phyloP scores from a whole-genome alignment of 352 stramenopile genomes.

The Hyaloperonospora arabidopsidis region DNA sequence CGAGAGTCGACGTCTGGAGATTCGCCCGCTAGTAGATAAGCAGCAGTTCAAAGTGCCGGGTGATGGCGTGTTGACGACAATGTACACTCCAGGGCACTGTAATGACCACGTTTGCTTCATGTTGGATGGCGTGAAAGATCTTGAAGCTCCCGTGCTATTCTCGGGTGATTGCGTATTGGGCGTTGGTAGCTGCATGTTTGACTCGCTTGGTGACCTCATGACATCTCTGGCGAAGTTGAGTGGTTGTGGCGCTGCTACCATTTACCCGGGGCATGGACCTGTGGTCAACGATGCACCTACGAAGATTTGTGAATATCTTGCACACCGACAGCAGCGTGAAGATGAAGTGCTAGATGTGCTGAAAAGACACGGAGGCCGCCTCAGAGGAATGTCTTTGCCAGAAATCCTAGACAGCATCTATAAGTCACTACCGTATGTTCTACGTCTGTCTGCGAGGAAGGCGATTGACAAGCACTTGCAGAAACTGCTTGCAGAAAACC shows the following conservation, averaged over 20 bases:
- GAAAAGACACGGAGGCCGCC: conserved; percentile 4
- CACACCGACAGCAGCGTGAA: conserved; percentile 66
- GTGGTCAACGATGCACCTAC: conserved; percentile 49
- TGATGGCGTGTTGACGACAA: conserved; percentile 28
- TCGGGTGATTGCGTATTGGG: conserved; percentile 83
- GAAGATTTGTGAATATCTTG: conserved; percentile 74
- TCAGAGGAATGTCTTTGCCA: conserved; percentile 25
- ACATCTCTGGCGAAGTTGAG: conserved; percentile 50
- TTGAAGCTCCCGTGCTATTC: conserved; percentile 40
- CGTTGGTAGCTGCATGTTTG: conserved; percentile 78
- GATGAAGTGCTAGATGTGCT: conserved; percentile 50
- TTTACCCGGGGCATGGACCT: conserved; percentile 73
- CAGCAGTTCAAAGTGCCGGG: conserved; percentile 31
- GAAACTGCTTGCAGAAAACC: conserved; percentile 48
- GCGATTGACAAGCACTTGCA: conserved; percentile 54
- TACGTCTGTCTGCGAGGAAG: conserved; percentile 45
- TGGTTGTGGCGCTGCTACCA: conserved; percentile 27
- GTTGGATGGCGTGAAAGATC: conserved; percentile 26
- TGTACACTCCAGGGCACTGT: conserved; percentile 82
- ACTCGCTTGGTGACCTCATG: conserved; percentile 79
- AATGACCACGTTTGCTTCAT: conserved; percentile 82
- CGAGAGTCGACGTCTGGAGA: conserved; percentile 39
- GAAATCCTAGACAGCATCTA: conserved; percentile 54
- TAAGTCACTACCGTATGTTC: conserved; percentile 40
- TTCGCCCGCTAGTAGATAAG: conserved; percentile 34